Base-by-base conservation (phyloP, 2,329 filamentous ascomycete genomes). In the Leptographium radiaticola region DNA sequence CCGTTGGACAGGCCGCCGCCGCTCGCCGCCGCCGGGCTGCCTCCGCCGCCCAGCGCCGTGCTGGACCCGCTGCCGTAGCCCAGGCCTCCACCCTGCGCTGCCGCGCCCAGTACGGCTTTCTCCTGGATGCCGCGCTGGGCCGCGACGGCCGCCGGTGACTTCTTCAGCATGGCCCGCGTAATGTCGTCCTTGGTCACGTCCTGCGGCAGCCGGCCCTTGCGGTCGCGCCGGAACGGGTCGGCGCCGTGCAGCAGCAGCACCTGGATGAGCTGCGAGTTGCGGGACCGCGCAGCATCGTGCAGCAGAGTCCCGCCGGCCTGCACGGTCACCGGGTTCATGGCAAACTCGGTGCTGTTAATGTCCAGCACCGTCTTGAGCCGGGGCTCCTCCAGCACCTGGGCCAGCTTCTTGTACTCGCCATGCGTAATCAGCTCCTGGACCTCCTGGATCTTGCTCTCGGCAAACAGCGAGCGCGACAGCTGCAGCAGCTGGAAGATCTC, bases 401-500 rank as follows among this genome's bases (percentile, higher is more conserved):
- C 87, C 18, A 98, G 72, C 3, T 75, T 76, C 43, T 86, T 84
- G 68, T 96, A 93, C 60, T 93, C 83, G 49, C 80, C 80, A 31
- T 76, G 75, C 2, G 74, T 73, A 39, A 96, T 84, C 52, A 95
- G 74, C 15, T 83, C 79, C 63, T 97, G 91, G 9, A 97, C 84
- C 65, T 91, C 83, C 63, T 83, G 83, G 15, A 94, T 81, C 66
- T 91, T 94, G 58, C 77, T 78, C 63, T 98, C 93, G 54, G 94
- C 84, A 66, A 91, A 97, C 51, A 96, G 74, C 6, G 90, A 95
- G 46, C 90, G 81, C 10, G 89, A 84, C 16, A 97, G 81, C 68
- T 98, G 93, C 52, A 98, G 76, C 63, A 91, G 84, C 69, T 97
- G 90, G 71, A 95, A 97, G 54, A 97, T 96, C 18, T 97, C 91